Conservation (phyloP, 345 rosid genomes). For the Citrus inodora region DNA sequence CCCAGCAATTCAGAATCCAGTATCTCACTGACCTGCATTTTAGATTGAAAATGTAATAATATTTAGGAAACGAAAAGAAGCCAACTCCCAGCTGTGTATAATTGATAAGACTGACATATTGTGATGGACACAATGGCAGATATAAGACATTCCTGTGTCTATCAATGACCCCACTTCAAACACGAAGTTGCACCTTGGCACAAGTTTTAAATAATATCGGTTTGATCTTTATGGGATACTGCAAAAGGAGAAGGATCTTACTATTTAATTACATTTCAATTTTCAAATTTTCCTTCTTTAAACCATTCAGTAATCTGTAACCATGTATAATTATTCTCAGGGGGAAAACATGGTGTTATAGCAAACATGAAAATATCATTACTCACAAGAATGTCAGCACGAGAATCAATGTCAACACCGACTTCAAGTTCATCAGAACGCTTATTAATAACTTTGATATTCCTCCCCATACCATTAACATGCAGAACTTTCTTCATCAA, state of each 20-base stretch:
- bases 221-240: not conserved
- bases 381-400: constrained; percentile 83
- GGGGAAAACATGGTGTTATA: not conserved
- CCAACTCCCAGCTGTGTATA: not conserved
- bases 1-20: constrained; percentile 92
- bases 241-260: not conserved
- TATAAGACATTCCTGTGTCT: not conserved
- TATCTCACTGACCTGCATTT: constrained; percentile 83
- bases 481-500: constrained; percentile 81
- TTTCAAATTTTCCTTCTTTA: not conserved
- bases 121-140: not conserved
- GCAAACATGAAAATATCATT: not conserved
- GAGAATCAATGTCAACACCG: constrained; percentile 64
- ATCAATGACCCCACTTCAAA: not conserved
- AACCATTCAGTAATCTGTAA: not conserved
- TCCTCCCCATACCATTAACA: constrained; percentile 58
- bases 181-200: not conserved
- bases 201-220: not conserved
- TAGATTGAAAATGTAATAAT: not conserved
- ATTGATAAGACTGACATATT: not conserved
- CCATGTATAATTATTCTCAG: not conserved
- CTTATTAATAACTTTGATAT: constrained; percentile 56
- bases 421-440: constrained; percentile 73
- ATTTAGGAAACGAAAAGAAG: not conserved
- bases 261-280: not conserved